Base-by-base conservation (phyloP, 116 monocot species). In the Posidonia oceanica region DNA sequence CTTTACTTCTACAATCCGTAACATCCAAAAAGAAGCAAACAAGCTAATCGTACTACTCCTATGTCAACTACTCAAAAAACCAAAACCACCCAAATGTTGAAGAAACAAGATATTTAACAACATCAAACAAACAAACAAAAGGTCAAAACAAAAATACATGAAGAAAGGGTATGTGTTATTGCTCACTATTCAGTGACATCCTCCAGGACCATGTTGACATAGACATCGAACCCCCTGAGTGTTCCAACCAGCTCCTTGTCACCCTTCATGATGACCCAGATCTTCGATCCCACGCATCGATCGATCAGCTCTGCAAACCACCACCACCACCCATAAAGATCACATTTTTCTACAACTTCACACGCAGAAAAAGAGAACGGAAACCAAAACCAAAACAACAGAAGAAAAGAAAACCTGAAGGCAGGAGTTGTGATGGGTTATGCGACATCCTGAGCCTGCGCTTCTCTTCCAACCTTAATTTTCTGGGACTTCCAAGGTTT, bases 201-300 rank as follows among this genome's bases (percentile, higher is more conserved):
- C 66, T 89, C 89, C 18, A 89, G 89, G 44, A 89, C 86, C 89
- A 89, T 89, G 81, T 89, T 89, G 72, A 89, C 85, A 59, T 89
- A 89, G 53, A 89, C 89, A 52, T 89, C 89, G 61, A 89, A 89
- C 0, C 89, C 89, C 60, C 72, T 74, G 7, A 89, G 83, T 21
- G 89, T 89, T 3, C 89, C 89, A 21, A 89, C 89, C 17, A 89
- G 85, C 76, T 89, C 89, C 83, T 89, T 89, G 81, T 89, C 89
- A 1, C 89, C 89, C 83, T 89, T 89, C 89, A 89, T 86, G 52
- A 86, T 89, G 20, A 89, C 89, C 89, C 89, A 89, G 39, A 89
- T 89, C 89, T 85, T 85, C 52, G 89, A 89, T n/a, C 89, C 89
- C 52, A 89, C 83, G 77, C 89, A 89, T 39, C 86, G 78, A 71